phyloP scores from a whole-genome alignment of 2,329 filamentous ascomycete species.

The Xylaria hypoxylon region DNA sequence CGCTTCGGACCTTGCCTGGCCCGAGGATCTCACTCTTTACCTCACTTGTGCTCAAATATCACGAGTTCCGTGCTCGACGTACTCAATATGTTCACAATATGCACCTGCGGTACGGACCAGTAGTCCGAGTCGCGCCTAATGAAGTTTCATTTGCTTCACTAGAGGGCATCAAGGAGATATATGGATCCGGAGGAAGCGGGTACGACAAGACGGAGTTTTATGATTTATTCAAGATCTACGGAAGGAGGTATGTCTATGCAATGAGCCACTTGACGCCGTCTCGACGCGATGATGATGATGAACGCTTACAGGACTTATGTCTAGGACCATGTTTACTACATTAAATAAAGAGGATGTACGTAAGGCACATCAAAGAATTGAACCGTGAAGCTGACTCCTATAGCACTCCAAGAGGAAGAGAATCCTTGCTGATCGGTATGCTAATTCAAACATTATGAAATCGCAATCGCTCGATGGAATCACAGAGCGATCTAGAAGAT shows the following conservation, averaged over 20 bases:
- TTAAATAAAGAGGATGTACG: constrained; percentile 58
- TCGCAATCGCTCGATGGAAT: constrained; percentile 67
- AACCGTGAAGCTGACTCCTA: constrained; percentile 22
- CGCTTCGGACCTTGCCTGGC: constrained; percentile 60
- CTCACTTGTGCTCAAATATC: constrained; percentile 63
- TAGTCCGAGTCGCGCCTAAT: constrained; percentile 67
- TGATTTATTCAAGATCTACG: constrained; percentile 69
- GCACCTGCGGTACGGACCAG: constrained; percentile 66
- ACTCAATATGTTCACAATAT: constrained; percentile 67
- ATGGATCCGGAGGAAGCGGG: constrained; percentile 70
- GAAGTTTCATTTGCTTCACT: constrained; percentile 70
- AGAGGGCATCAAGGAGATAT: constrained; percentile 71
- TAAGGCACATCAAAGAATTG: not conserved
- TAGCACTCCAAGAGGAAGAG: constrained; percentile 73
- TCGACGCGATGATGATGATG: not conserved
- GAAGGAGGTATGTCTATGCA: constrained; percentile 59
- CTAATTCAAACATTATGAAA: constrained; percentile 74
- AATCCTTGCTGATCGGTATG: constrained; percentile 73
- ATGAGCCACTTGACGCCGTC: too few species aligned
- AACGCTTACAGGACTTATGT: constrained; percentile 19
- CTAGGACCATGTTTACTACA: constrained; percentile 70
- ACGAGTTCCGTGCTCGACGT: constrained; percentile 66
- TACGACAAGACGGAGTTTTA: constrained; percentile 76
- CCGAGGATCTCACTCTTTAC: constrained; percentile 62
- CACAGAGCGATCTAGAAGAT: constrained; percentile 65